phyloP scores from a whole-genome alignment of 1,284 basidiomycete species.

The Malassezia brasiliensis region DNA sequence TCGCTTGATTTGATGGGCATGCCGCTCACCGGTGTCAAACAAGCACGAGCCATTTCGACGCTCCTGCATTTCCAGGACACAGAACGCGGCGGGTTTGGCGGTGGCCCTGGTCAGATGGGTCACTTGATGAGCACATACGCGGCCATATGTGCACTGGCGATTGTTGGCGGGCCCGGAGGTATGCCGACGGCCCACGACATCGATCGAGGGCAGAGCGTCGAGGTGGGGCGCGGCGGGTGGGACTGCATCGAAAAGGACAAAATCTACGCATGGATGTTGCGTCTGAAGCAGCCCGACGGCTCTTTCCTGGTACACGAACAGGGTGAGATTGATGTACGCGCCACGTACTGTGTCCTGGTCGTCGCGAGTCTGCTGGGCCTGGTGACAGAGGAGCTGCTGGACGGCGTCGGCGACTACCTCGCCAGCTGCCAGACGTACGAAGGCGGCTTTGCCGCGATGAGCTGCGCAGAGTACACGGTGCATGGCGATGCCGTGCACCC shows the following conservation, averaged over 20 bases:
- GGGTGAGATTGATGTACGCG: slow-evolving; percentile 85
- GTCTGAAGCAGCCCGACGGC: slow-evolving; percentile 84
- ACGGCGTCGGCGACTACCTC: slow-evolving; percentile 51
- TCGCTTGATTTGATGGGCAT: slow-evolving; percentile 35
- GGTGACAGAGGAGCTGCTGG: slow-evolving; percentile 73
- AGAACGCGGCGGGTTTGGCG: slow-evolving; percentile 68
- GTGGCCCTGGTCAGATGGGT: slow-evolving; percentile 75
- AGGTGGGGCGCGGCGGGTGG: slow-evolving; percentile 44
- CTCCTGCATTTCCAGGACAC: slow-evolving; percentile 43
- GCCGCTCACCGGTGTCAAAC: slow-evolving; percentile 23
- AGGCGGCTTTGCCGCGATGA: slow-evolving; percentile 81
- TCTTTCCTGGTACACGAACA: slow-evolving; percentile 80
- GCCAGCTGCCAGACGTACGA: slow-evolving; percentile 92
- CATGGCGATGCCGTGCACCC: slow-evolving; percentile 14
- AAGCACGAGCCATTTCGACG: slow-evolving; percentile 37
- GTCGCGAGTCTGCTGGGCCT: slow-evolving; percentile 66
- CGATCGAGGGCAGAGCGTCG: slow-evolving; percentile 54
- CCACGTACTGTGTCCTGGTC: slow-evolving; percentile 65
- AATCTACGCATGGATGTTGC: slow-evolving; percentile 82
- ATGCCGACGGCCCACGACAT: slow-evolving; percentile 26
- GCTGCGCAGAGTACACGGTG: slow-evolving; percentile 56
- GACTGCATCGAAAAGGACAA: slow-evolving; percentile 50
- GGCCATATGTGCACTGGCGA: slow-evolving; percentile 70
- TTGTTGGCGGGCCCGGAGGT: slow-evolving; percentile 59
- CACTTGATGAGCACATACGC: slow-evolving; percentile 89